phyloP scores from a whole-genome alignment of 2,329 filamentous ascomycete genomes.

The Calonectria honghensis region DNA sequence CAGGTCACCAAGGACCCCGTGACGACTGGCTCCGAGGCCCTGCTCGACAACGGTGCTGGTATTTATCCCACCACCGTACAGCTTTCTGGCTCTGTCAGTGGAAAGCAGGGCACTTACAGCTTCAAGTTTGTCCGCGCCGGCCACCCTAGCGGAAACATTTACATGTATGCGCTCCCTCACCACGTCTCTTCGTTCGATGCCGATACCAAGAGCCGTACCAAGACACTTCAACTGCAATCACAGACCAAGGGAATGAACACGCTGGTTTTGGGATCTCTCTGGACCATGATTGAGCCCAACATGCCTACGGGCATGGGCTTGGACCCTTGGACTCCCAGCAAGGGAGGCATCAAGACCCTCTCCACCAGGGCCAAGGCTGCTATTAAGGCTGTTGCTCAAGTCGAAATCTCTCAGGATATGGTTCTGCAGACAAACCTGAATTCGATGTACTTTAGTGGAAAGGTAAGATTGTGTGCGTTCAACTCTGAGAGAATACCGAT shows the following conservation, averaged over 20 bases:
- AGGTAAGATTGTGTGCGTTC: slow-evolving; percentile 66
- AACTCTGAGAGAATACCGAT: not conserved
- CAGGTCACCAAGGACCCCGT: slow-evolving; percentile 88
- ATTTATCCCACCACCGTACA: slow-evolving; percentile 80
- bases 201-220: slow-evolving; percentile 69
- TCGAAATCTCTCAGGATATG: slow-evolving; percentile 87
- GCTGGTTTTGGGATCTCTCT: slow-evolving; percentile 81
- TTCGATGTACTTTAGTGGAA: slow-evolving; percentile 96
- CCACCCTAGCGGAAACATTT: slow-evolving; percentile 73
- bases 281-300: slow-evolving; percentile 85
- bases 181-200: slow-evolving; percentile 85
- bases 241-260: slow-evolving; percentile 90
- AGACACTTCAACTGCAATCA: slow-evolving; percentile 80
- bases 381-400: slow-evolving; percentile 78
- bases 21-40: slow-evolving; percentile 72
- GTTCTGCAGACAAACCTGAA: slow-evolving; percentile 82
- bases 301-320: slow-evolving; percentile 86
- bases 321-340: slow-evolving; percentile 81
- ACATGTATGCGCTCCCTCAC: slow-evolving; percentile 94
- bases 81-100: slow-evolving; percentile 78
- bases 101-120: slow-evolving; percentile 80
- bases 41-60: slow-evolving; percentile 86
- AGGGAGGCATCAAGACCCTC: slow-evolving; percentile 68
- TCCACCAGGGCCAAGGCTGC: slow-evolving; percentile 72
- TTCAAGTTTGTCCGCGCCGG: slow-evolving; percentile 85